Conservation (phyloP, 2,329 filamentous ascomycete species). For the Aspergillus quadrilineatus region DNA sequence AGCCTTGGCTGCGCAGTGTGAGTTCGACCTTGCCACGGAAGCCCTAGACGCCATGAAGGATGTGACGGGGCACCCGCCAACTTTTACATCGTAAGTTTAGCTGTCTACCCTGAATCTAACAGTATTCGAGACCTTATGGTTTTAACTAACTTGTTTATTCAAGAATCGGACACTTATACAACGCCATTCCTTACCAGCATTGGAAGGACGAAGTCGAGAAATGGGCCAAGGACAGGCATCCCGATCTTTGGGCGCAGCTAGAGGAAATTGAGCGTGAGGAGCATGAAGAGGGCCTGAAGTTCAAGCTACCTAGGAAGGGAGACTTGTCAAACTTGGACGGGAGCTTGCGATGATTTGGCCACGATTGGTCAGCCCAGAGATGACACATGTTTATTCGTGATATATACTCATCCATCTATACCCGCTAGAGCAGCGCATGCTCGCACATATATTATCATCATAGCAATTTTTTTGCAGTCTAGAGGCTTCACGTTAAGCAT, state of each 20-base stretch:
- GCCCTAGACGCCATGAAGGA: constrained; percentile 67
- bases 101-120: not conserved
- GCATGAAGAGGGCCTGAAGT: constrained; percentile 34
- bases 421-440: too few species aligned
- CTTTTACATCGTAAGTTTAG: constrained; percentile 64
- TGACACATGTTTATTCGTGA: too few species aligned
- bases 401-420: too few species aligned
- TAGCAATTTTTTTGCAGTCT: too few species aligned
- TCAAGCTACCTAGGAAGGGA: constrained; percentile 24
- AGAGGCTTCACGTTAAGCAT: too few species aligned
- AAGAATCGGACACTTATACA: constrained; percentile 74
- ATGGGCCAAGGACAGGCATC: constrained; percentile 70
- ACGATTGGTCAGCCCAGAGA: too few species aligned
- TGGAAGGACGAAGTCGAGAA: constrained; percentile 69
- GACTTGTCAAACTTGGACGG: not conserved
- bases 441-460: too few species aligned
- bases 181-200: constrained; percentile 64
- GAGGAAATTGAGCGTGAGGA: constrained; percentile 44
- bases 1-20: constrained; percentile 70
- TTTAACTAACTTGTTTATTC: not conserved
- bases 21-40: constrained; percentile 65
- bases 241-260: constrained; percentile 67
- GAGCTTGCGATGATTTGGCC: not conserved
- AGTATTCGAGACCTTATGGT: not conserved
- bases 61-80: constrained; percentile 66